Evolutionary conservation across 345 rosid genomes (phyloP).

Genomic region (Triadica sebifera): DNA sequence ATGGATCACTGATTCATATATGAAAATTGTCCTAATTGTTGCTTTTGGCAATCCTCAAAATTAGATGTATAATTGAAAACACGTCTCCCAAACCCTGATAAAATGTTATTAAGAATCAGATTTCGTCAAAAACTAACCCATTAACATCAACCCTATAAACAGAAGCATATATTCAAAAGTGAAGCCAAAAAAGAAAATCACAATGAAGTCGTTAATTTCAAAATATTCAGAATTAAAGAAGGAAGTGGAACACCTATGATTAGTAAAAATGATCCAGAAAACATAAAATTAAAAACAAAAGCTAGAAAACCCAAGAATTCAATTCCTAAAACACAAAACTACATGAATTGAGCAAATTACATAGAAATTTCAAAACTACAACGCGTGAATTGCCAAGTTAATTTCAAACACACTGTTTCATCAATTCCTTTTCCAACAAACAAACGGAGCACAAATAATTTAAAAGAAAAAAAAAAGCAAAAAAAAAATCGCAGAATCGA

Average conservation of each 20-base stretch:
- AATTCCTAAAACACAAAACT: neutral
- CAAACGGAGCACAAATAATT: neutral
- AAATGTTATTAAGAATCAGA: neutral
- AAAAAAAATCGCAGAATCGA: neutral
- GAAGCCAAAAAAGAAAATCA: neutral
- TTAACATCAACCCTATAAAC: neutral
- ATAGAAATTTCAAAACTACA: neutral
- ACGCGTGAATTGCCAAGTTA: neutral
- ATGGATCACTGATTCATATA: neutral
- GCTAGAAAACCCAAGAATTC: neutral
- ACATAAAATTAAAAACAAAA: neutral
- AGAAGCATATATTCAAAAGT: neutral
- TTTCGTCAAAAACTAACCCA: neutral
- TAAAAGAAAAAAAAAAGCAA: neutral
- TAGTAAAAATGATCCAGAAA: neutral
- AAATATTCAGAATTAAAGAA: neutral
- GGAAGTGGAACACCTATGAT: too few relatives aligned
- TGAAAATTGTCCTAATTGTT: neutral
- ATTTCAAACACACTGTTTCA: neutral
- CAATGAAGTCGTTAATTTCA: neutral
- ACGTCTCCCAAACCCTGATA: neutral
- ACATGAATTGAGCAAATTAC: neutral
- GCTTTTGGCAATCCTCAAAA: neutral
- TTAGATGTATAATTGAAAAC: neutral
- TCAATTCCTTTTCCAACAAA: constrained; percentile 6